A percentile compares a stretch with the other conserved stretches of the same genome.
These are phyloP conservation scores for Xylariaceae sp. DNA, from an alignment of 2,329 filamentous ascomycete genomes.

Conservation along the genomic window DNA sequence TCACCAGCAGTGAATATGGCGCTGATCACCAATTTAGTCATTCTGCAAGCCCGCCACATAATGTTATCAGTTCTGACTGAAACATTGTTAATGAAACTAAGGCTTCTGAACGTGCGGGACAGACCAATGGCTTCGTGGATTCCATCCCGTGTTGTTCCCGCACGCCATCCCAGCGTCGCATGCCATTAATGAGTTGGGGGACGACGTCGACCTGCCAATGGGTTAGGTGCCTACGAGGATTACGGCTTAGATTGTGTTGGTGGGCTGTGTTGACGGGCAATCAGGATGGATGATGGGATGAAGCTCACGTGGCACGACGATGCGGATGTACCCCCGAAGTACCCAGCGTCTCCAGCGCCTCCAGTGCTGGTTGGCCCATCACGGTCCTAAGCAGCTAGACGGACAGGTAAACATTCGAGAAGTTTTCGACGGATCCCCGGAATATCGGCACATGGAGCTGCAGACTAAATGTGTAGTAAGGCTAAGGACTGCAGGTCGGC, in stretches of 20 bases:
- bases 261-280: no score
- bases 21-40: not conserved
- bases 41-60: not conserved
- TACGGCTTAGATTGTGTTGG: no score
- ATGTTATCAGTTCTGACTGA: not conserved
- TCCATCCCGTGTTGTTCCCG: not conserved
- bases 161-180: not conserved
- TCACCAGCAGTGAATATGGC: not conserved
- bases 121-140: no score
- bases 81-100: no score
- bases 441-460: conserved; percentile 16
- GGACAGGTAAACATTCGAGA: not conserved
- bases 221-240: not conserved
- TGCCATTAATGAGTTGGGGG: not conserved
- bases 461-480: not conserved
- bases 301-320: not conserved
- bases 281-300: not conserved
- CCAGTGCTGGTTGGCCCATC: not conserved
- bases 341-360: not conserved
- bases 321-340: not conserved
- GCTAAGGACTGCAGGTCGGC: conserved; percentile 7
- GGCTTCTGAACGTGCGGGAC: no score
- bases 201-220: not conserved
- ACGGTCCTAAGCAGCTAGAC: not conserved
- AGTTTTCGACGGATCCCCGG: conserved; percentile 4